Evolutionary conservation across 2,329 filamentous ascomycete genomes (phyloP).

Genomic region (Gaeumannomyces tritici): DNA sequence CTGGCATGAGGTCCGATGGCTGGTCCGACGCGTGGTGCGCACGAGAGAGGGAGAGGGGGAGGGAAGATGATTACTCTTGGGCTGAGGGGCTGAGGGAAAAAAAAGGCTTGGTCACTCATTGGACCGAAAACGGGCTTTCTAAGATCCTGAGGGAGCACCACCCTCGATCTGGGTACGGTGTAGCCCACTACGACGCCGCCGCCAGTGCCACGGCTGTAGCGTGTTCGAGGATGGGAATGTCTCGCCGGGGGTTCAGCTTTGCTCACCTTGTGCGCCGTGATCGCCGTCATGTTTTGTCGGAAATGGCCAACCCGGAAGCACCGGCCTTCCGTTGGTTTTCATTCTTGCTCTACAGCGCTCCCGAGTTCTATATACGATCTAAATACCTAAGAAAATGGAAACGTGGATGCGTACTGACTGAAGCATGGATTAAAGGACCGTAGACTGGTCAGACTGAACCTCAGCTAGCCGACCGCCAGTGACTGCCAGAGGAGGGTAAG

Average conservation of each 20-base stretch:
- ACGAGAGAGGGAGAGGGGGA: background rate
- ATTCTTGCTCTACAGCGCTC: too few species aligned
- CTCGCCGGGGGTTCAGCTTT: background rate
- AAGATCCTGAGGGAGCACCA: background rate
- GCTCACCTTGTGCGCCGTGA: background rate
- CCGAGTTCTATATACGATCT: too few species aligned
- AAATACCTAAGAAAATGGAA: too few species aligned
- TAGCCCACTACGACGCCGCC: background rate
- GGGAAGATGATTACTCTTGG: background rate
- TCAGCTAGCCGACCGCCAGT: too few species aligned
- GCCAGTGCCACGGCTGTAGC: too few species aligned
- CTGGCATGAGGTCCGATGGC: background rate
- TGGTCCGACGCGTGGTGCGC: background rate
- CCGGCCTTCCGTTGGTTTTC: too few species aligned
- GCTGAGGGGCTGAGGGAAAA: background rate
- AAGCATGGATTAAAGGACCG: too few species aligned
- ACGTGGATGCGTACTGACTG: too few species aligned
- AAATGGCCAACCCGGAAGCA: too few species aligned
- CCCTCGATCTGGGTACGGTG: background rate
- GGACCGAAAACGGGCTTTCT: background rate
- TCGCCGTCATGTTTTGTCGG: background rate
- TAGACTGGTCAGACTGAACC: too few species aligned
- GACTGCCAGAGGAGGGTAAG: too few species aligned
- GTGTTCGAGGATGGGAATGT: background rate
- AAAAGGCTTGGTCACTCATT: background rate